Percentiles rank a stretch among this genome's conserved stretches.
These are phyloP conservation scores for Fusarium brevicatenulatum DNA, from an alignment of 2,329 filamentous ascomycete genomes.

Conservation along the genomic window DNA sequence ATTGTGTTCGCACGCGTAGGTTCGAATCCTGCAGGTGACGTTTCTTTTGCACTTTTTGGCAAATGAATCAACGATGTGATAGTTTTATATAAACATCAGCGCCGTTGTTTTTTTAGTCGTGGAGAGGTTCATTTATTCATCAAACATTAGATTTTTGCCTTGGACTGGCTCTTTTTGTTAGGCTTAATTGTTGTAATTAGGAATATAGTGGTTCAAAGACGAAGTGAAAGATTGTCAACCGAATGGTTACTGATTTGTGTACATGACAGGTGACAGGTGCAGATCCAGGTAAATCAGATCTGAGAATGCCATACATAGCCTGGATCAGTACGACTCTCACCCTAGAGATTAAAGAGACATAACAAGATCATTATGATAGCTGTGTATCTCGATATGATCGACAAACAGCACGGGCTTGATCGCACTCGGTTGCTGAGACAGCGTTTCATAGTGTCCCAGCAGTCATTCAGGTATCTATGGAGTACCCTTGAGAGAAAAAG, in stretches of 20 bases:
- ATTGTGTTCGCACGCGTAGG: slow-evolving; percentile 34
- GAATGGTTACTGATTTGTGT: background rate
- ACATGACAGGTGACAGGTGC: too few relatives aligned
- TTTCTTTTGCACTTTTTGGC: background rate
- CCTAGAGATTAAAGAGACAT: background rate
- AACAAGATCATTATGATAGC: background rate
- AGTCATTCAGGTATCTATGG: background rate
- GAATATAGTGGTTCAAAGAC: background rate
- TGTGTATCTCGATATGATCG: background rate
- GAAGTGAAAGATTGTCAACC: too few relatives aligned
- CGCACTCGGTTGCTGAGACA: background rate
- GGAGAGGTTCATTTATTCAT: background rate
- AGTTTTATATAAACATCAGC: accelerated
- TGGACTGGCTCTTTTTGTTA: background rate
- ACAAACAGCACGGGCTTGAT: background rate
- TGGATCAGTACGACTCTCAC: background rate
- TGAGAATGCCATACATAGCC: background rate
- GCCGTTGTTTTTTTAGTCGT: background rate
- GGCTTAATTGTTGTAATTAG: background rate
- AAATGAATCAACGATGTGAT: accelerated
- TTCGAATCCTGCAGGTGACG: slow-evolving; percentile 33
- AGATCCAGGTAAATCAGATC: background rate
- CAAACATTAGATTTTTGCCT: background rate
- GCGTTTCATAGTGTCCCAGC: background rate
- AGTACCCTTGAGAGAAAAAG: accelerated